phyloP scores from a whole-genome alignment of 1,284 basidiomycete genomes.

The Leccinum solheimii region DNA sequence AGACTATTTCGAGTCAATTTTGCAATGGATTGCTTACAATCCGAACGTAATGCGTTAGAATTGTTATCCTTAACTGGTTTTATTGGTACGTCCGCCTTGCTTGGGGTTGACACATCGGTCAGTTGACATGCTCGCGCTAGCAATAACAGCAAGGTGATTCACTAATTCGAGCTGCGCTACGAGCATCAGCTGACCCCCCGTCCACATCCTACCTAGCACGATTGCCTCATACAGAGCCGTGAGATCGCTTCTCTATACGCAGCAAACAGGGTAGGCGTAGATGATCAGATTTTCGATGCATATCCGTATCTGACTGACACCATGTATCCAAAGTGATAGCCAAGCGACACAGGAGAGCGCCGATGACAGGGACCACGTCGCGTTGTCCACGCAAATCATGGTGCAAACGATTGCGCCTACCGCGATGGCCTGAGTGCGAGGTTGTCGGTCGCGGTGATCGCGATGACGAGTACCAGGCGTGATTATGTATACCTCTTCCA shows the following conservation, averaged over 20 bases:
- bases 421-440: background rate
- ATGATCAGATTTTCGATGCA: background rate
- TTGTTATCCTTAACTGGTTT: conserved; percentile 1
- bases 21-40: background rate
- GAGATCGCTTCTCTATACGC: conserved; percentile 13
- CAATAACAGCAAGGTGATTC: conserved; percentile 14
- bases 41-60: conserved; percentile 2
- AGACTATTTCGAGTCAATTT: background rate
- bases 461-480: background rate
- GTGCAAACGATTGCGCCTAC: background rate
- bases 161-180: too few relatives aligned
- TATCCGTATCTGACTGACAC: conserved; percentile 2
- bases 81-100: conserved; percentile 5
- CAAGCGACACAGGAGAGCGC: background rate
- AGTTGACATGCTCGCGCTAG: conserved; percentile 6
- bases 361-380: background rate
- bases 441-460: background rate
- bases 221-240: conserved; percentile 21
- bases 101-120: background rate
- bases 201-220: background rate
- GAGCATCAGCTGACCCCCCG: background rate
- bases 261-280: background rate
- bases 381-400: conserved; percentile 6
- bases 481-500: background rate
- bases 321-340: background rate